Evolutionary conservation across 768 basidiomycete species (phyloP).

Genomic region (Mycena capillaripes): DNA sequence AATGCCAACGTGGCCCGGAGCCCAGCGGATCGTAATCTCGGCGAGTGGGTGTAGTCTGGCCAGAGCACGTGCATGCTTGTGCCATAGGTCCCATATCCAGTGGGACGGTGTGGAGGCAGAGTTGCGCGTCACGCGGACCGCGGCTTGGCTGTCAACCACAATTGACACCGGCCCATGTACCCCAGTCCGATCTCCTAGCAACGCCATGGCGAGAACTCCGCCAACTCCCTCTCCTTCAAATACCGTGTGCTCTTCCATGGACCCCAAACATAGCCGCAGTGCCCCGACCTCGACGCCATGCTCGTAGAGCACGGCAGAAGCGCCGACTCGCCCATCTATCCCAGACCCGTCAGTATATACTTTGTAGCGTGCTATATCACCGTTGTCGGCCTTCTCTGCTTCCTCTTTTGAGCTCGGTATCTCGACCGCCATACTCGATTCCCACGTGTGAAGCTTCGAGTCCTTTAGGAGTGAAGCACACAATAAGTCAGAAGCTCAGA

Average conservation of each 20-base stretch:
- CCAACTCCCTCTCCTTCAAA: constrained; percentile 45
- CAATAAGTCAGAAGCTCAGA: no score
- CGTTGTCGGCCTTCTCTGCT: background rate
- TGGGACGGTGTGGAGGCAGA: background rate
- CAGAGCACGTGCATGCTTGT: background rate
- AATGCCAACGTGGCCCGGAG: constrained; percentile 38
- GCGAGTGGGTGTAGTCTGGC: background rate
- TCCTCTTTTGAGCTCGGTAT: no score
- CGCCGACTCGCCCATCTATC: constrained; percentile 35
- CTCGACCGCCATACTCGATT: no score
- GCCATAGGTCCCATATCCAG: no score
- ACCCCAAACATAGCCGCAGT: background rate
- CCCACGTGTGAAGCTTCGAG: no score
- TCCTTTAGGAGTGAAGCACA: no score
- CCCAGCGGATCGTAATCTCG: constrained; percentile 30
- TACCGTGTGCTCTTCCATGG: constrained; percentile 34
- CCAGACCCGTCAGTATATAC: constrained; percentile 38
- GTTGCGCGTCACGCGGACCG: constrained; percentile 5
- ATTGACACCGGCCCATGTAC: background rate
- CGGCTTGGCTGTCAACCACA: constrained; percentile 37
- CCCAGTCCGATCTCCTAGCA: no score
- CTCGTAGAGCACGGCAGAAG: constrained; percentile 34
- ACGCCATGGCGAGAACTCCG: background rate
- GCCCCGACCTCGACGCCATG: background rate
- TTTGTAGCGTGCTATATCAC: background rate